Percentiles rank a stretch among this genome's conserved stretches.
Conservation (phyloP, 202 grass and related monocot genomes). For the Elaeis oleifera region DNA sequence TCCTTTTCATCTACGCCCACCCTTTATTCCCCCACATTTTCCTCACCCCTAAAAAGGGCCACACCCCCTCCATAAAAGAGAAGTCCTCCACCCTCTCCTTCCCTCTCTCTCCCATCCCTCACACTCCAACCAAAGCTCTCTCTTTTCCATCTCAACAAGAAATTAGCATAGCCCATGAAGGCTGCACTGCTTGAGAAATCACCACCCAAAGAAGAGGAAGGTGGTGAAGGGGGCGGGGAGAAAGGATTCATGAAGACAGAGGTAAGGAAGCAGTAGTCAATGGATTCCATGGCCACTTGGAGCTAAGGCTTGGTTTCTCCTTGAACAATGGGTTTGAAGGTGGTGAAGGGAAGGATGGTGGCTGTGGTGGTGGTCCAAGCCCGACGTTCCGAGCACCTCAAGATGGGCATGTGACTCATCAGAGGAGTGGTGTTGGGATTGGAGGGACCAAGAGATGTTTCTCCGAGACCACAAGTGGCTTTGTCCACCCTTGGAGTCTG, state of each 20-base stretch:
- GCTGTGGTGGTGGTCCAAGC: not conserved
- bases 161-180: conserved; percentile 1
- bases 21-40: conserved; percentile 43
- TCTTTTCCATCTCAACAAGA: not conserved
- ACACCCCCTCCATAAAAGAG: not conserved
- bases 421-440: not conserved
- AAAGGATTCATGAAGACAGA: not conserved
- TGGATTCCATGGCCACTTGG: conserved; percentile 9
- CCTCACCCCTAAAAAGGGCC: conserved; percentile 35
- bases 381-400: not conserved
- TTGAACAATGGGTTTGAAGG: not conserved
- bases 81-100: not conserved
- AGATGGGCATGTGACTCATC: not conserved
- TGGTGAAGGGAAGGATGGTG: not conserved
- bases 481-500: conserved; percentile 24
- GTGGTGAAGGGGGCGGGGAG: not conserved
- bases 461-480: conserved; percentile 3
- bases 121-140: too few relatives aligned
- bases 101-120: not conserved
- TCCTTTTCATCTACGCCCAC: conserved; percentile 18
- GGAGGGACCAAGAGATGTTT: conserved; percentile 21
- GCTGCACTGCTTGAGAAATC: not conserved
- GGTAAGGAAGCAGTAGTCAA: too few relatives aligned
- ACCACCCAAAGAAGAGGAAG: not conserved
- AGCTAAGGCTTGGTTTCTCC: conserved; percentile 25